Percentiles rank a stretch among this genome's conserved stretches.
These are phyloP conservation scores for Capronia americana DNA, from an alignment of 2,329 filamentous ascomycete genomes.

Conservation along the genomic window DNA sequence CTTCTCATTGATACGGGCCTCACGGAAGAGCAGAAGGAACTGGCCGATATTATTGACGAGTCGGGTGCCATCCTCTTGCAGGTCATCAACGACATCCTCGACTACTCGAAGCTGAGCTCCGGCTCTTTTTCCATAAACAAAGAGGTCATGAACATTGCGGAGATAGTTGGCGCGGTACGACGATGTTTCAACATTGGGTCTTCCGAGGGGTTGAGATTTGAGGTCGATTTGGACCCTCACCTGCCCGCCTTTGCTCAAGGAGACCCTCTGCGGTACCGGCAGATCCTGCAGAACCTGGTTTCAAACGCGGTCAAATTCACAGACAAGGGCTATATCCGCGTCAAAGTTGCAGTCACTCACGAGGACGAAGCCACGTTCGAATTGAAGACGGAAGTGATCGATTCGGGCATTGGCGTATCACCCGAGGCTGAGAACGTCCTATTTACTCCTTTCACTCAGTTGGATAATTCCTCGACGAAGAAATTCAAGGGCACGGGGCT, in stretches of 20 bases:
- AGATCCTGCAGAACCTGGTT: constrained; percentile 68
- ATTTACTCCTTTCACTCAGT: constrained; percentile 64
- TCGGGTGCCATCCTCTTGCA: constrained; percentile 65
- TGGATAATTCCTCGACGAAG: constrained; percentile 61
- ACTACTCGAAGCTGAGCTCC: constrained; percentile 67
- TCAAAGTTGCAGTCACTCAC: constrained; percentile 43
- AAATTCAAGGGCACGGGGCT: constrained; percentile 63
- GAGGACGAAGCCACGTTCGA: constrained; percentile 44
- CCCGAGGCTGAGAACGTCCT: constrained; percentile 54
- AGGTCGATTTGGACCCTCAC: constrained; percentile 54
- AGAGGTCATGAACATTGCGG: constrained; percentile 38
- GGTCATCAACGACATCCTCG: constrained; percentile 71
- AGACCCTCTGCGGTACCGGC: constrained; percentile 66
- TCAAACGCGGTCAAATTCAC: constrained; percentile 69
- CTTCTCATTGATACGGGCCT: constrained; percentile 63
- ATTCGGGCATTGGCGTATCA: constrained; percentile 62
- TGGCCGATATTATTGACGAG: constrained; percentile 64
- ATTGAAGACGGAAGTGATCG: constrained; percentile 54
- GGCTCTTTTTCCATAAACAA: constrained; percentile 58
- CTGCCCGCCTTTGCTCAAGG: constrained; percentile 56
- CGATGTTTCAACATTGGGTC: constrained; percentile 32
- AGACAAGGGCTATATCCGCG: constrained; percentile 59
- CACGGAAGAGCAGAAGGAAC: constrained; percentile 62
- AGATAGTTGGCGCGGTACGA: constrained; percentile 30
- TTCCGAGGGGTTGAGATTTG: constrained; percentile 39